Evolutionary conservation across 805 yeast genomes (phyloP).

Genomic region (Isabelozyma pseudorhagii): DNA sequence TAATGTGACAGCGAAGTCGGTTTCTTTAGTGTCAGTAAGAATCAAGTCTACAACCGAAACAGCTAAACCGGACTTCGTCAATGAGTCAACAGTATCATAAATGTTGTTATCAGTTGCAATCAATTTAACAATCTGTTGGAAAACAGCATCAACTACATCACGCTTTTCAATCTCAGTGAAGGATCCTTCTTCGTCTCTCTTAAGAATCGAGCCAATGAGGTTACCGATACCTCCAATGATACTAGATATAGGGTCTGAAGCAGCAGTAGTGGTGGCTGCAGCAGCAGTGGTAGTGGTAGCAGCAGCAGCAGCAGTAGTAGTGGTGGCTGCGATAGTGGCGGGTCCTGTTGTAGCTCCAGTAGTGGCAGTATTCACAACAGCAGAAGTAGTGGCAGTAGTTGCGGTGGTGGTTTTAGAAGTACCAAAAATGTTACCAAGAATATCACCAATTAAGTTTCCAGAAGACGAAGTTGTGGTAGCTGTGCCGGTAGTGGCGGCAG

Average conservation of each 20-base stretch:
- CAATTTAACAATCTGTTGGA: not conserved
- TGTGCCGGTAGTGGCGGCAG: not conserved
- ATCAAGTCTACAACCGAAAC: slow-evolving; percentile 20
- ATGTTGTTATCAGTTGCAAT: slow-evolving; percentile 6
- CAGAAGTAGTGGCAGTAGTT: slow-evolving; percentile 11
- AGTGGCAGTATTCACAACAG: slow-evolving; percentile 3
- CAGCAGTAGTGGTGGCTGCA: not conserved
- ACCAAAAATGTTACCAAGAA: slow-evolving; percentile 1
- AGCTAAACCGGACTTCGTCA: slow-evolving; percentile 26
- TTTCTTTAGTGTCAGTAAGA: slow-evolving; percentile 16
- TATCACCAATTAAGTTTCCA: slow-evolving; percentile 1
- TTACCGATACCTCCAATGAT: slow-evolving; percentile 3
- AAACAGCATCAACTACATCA: not conserved
- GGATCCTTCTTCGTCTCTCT: not conserved
- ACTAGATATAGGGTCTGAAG: slow-evolving; percentile 4
- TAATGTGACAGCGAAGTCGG: slow-evolving; percentile 22
- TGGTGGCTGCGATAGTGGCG: slow-evolving; percentile 1
- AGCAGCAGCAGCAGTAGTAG: slow-evolving; percentile 3
- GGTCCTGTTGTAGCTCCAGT: not conserved
- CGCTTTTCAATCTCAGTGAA: not conserved
- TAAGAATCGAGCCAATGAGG: slow-evolving; percentile 3
- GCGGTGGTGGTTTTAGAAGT: not conserved
- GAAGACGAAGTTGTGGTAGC: not conserved
- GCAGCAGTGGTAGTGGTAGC: slow-evolving; percentile 2
- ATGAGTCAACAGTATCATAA: slow-evolving; percentile 21